These are phyloP conservation scores for Solanum lycopersicoides DNA, from an alignment of 257 asterid species.

Conservation along the genomic window DNA sequence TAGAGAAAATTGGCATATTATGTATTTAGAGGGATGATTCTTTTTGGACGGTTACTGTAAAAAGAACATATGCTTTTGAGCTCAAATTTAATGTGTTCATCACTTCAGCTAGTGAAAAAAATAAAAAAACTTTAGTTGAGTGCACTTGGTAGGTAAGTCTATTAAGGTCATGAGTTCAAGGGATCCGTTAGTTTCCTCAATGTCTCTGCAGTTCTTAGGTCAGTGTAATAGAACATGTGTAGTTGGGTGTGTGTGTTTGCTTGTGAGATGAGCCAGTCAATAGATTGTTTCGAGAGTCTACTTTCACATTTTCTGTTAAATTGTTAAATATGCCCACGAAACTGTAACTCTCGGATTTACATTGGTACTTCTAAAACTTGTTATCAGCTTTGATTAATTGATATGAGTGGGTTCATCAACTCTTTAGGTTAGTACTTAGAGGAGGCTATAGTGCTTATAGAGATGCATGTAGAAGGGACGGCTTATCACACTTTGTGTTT, in stretches of 20 bases:
- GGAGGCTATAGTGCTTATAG: background rate
- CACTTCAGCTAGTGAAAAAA: background rate
- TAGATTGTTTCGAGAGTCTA: background rate
- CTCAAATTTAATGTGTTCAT: background rate
- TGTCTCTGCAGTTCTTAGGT: background rate
- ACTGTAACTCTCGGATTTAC: background rate
- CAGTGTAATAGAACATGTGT: background rate
- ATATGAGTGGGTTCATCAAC: background rate
- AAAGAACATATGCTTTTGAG: background rate
- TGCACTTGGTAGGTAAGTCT: background rate
- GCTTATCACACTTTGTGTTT: background rate
- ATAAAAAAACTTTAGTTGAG: background rate
- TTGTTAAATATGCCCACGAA: background rate
- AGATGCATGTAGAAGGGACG: background rate
- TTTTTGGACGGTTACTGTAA: background rate
- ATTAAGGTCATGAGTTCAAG: background rate
- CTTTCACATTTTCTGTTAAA: background rate
- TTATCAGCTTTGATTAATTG: background rate
- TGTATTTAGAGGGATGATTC: background rate
- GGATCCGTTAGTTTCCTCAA: background rate
- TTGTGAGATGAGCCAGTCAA: background rate
- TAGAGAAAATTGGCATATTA: background rate
- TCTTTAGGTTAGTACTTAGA: background rate
- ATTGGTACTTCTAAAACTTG: background rate
- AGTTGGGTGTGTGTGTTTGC: background rate